Base-by-base conservation (phyloP, 331 rosid genomes). In the Rhamnella rubrinervis region DNA sequence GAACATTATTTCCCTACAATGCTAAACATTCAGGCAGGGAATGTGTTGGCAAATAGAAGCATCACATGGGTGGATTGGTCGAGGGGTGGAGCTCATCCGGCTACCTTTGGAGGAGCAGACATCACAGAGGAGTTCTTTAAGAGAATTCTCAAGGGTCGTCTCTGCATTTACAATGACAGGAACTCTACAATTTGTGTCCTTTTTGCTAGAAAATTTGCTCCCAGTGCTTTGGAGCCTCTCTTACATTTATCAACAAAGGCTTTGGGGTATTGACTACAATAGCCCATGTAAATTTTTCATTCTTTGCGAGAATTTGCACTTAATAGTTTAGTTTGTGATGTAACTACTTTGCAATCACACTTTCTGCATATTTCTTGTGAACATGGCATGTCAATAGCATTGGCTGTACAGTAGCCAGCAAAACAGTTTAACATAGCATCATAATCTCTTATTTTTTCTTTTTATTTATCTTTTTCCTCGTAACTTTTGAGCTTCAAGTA, bases 31-130 rank as follows among this genome's bases (percentile, higher is more conserved):
- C 62, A 63, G 73, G 88, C 95, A 2, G 85, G 84, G 59, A 61
- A 75, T 20, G 41, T 53, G 8, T 41, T 91, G 69, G 98, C 96
- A 6, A 93, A 93, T 25, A 81, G 97, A 73, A 93, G 97, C 87
- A 19, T 93, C 66, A 93, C 98, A 20, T 91, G 96, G 96, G 96
- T 91, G 72, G 97, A 93, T 63, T 93, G 98, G 98, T 93, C 98
- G 0, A 78, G 97, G 71, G 98, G 97, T 6, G 98, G 98, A 11
- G 68, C 98, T 52, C 98, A 93, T 82, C 98, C 98, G 0, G 98
- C 95, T 2, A 93, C 93, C 2, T 95, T 95, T 17, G 97, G 99
- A 62, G 59, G 75, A 56, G 23, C 74, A 1, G 97, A 95, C 56
- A 79, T 95, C 12, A 84, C 77, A 0, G 77, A 78, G 50, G 92